A percentile compares a stretch with the other conserved stretches of the same genome.
phyloP scores from a whole-genome alignment of 441 rosid species.

The Adansonia grandidieri region DNA sequence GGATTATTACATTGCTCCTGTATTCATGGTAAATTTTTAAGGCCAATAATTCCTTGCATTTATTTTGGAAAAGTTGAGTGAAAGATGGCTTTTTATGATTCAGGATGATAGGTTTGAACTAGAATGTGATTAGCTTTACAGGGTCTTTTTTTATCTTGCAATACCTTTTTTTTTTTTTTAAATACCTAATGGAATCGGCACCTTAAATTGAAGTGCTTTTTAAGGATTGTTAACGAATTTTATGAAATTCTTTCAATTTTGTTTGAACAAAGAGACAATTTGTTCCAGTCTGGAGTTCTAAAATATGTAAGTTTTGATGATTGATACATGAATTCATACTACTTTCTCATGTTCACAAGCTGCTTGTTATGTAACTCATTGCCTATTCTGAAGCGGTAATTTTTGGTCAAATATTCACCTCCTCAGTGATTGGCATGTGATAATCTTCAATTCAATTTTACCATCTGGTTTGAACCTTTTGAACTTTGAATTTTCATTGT shows the following conservation, averaged over 20 bases:
- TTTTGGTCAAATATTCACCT: neutral
- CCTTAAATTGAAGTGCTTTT: neutral
- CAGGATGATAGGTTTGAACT: neutral
- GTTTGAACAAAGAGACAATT: neutral
- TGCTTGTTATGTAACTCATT: neutral
- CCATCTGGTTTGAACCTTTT: neutral
- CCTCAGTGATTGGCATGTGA: neutral
- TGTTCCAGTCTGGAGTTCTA: neutral
- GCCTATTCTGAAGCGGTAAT: neutral
- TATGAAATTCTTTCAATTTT: conserved; percentile 9
- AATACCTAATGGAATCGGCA: neutral
- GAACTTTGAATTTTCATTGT: neutral
- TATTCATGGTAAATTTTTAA: conserved; percentile 61
- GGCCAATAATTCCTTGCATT: neutral
- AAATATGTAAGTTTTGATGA: neutral
- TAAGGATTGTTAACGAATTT: neutral
- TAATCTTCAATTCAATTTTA: conserved; percentile 6
- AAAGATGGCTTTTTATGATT: conserved; percentile 2
- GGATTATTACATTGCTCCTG: conserved; percentile 89
- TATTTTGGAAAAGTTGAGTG: neutral
- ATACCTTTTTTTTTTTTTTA: neutral
- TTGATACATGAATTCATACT: neutral
- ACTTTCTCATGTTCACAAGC: neutral
- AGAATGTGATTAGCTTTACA: conserved; percentile 9
- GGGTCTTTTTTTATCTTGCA: neutral